Base-by-base conservation (phyloP, 169 alveolate species). In the Eimeria necatrix region DNA sequence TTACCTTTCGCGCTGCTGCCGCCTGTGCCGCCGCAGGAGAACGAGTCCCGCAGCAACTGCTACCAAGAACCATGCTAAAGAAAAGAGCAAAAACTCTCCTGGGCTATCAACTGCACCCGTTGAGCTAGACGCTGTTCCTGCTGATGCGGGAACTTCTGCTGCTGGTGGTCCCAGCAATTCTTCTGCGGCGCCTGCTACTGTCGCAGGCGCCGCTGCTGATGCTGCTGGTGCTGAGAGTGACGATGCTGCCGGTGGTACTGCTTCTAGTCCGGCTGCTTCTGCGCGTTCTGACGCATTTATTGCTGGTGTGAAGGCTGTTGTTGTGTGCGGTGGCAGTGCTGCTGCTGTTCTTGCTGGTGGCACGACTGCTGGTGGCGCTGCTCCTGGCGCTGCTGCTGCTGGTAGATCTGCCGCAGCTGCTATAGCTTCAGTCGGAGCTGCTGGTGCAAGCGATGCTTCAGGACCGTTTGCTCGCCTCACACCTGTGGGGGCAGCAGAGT, bases 11-110 rank as follows among this genome's bases (percentile, higher is more conserved):
- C 26, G 59, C 87, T 76, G 87, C 87, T 22, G 61, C 64, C 56
- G 59, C 32, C 87, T 56, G 61, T 76, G 59, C 61, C 46, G 87
- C 87, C 87, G 87, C 61, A 46, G 87, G 48, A 76, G 87, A 7
- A 76, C 87, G 4, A 48, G 64, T 20, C 64, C 87, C 46, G 87
- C 87, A 12, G 61, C 87, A 16, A 26, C 64, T 76, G 87, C 87
- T 76, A 76, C 87, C 87, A 76, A 60, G 61, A 76, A 26, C 87
- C 87, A 76, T 9, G 87, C 87, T 16, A 49, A 20, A 32, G 61
- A 56, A 76, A 76, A 76, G 22, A 76, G 61, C 59, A 76, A 32
- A 41, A 76, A 76, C 24, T 60, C 87, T 32, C 56, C 10, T 20
- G 87, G 87, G 61, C 46, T 32, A 22, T 76, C 87, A 12, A 16